Evolutionary conservation across 169 alveolate genomes (phyloP).

Genomic region (Eimeria mitis): DNA sequence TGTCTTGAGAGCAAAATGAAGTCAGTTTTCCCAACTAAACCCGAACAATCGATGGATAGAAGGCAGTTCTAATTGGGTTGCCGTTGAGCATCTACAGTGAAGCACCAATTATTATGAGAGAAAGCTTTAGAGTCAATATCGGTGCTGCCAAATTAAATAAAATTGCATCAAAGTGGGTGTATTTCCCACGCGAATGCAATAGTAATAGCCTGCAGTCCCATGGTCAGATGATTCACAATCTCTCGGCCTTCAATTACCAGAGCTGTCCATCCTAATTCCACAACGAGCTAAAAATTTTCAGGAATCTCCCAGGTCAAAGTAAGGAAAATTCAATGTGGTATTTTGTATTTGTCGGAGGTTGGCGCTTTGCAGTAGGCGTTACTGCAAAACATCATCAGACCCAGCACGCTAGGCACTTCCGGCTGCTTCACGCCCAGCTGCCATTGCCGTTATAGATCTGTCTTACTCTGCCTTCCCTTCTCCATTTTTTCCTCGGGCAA

Average conservation of each 20-base stretch:
- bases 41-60: neutral
- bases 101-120: neutral
- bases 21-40: neutral
- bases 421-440: slow-evolving; percentile 40
- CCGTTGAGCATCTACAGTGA: neutral
- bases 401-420: neutral
- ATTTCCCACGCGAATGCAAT: neutral
- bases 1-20: neutral
- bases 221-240: neutral
- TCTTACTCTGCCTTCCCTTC: neutral
- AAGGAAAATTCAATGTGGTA: neutral
- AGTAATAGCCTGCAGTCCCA: neutral
- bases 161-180: neutral
- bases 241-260: neutral
- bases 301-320: neutral
- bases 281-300: neutral
- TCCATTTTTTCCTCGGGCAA: neutral
- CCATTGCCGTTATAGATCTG: slow-evolving; percentile 13
- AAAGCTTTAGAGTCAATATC: neutral
- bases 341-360: neutral
- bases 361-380: neutral
- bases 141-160: neutral
- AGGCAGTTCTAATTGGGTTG: neutral
- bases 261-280: neutral
- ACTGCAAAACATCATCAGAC: neutral